Evolutionary conservation across 176 grass and related monocot species (phyloP), one percentile per base, ranked within the genome.

Genomic region (Eleusine indica): DNA sequence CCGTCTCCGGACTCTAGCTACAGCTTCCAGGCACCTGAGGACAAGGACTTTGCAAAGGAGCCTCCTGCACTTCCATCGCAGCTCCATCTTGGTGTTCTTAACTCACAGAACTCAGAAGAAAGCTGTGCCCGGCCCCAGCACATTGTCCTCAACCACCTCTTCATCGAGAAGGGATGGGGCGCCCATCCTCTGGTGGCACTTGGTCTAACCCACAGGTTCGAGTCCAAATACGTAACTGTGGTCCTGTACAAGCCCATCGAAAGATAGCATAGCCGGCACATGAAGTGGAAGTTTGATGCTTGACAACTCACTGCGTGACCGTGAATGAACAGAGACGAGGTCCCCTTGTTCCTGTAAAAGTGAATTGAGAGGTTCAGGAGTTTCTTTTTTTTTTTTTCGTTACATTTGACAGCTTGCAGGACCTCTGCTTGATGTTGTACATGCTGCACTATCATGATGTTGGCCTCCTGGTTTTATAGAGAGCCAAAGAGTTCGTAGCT

Each of bases 71-170:
- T 96, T 84, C 96, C 96, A 44, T 76, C 91, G 40, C 93, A 94
- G 70, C 87, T 96, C n/a, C 93, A 92, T 51, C 86, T 90, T 0
- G 92, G 92, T 32, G 88, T 96, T 63, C 85, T 99, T 66, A 92
- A 94, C 69, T 90, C 85, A 54, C 96, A 89, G 48, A 82, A 85
- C n/a, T 87, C 80, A 1, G 80, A 91, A 83, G 92, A 92, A 90
- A 61, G 78, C 74, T 93, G 89, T 44, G 75, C 80, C 3, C 94
- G 88, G 42, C 96, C 96, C 3, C 91, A 96, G 70, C 96, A 99
- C 80, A 90, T 99, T 53, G 80, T 96, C 73, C 93, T 94, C 18
- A 99, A 99, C 83, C 96, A 99, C 85, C 96, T 99, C 13, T 99
- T 94, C 89, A 94, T 99, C 4, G 96, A 99, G 87, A 93, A 93